Evolutionary conservation across 1,284 basidiomycete species (phyloP).

Genomic region (Waitea zeae): DNA sequence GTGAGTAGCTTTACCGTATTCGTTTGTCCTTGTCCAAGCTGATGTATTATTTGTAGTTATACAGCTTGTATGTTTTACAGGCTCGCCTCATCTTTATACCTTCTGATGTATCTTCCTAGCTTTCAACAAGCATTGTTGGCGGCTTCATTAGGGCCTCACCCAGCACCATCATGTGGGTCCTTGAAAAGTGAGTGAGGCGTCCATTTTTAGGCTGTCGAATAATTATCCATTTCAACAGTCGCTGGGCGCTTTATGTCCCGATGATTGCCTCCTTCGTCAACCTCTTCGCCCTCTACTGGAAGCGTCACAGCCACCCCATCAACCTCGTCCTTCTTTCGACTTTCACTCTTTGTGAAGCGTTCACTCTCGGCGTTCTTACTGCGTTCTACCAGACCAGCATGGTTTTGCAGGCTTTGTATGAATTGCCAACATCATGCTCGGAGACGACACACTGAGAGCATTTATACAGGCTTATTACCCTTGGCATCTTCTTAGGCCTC

Average conservation of each 20-base stretch:
- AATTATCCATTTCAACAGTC: slow-evolving; percentile 20
- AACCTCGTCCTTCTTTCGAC: slow-evolving; percentile 66
- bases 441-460: background rate
- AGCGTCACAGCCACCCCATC: slow-evolving; percentile 70
- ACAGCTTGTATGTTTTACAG: slow-evolving; percentile 37
- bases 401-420: slow-evolving; percentile 64
- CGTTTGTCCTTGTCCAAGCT: too few relatives aligned
- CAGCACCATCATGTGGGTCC: slow-evolving; percentile 44
- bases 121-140: slow-evolving; percentile 53
- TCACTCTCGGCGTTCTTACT: slow-evolving; percentile 61
- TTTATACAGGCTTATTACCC: background rate
- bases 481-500: slow-evolving; percentile 35
- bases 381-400: slow-evolving; percentile 63
- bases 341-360: slow-evolving; percentile 69
- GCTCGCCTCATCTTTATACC: too few relatives aligned
- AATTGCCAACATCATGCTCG: background rate
- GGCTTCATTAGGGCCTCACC: slow-evolving; percentile 45
- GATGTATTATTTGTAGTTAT: too few relatives aligned
- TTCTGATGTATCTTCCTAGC: too few relatives aligned
- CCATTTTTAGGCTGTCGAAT: slow-evolving; percentile 7
- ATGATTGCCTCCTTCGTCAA: slow-evolving; percentile 60
- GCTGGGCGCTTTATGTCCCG: slow-evolving; percentile 61
- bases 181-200: slow-evolving; percentile 34
- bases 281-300: slow-evolving; percentile 70
- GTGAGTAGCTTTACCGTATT: slow-evolving; percentile 32